Conservation (phyloP, 305 asterid species). For the Rubia occidens region DNA sequence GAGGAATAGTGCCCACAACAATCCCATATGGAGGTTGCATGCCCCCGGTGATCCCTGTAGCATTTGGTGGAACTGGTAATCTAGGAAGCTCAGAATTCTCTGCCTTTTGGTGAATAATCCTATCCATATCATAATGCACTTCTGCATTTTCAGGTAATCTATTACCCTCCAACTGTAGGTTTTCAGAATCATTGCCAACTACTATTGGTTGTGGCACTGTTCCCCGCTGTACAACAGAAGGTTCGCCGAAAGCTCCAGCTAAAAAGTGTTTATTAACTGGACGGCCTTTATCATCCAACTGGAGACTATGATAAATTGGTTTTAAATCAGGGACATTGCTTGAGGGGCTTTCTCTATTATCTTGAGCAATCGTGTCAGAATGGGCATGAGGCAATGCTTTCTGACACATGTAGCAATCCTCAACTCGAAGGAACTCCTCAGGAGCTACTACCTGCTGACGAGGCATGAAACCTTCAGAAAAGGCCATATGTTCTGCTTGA, state of each 20-base stretch:
- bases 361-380: slow-evolving; percentile 71
- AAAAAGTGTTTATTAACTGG: slow-evolving; percentile 35
- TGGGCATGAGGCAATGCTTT: slow-evolving; percentile 94
- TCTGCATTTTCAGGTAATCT: slow-evolving; percentile 30
- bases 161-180: slow-evolving; percentile 27
- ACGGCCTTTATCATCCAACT: slow-evolving; percentile 51
- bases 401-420: slow-evolving; percentile 80
- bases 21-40: slow-evolving; percentile 45
- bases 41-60: slow-evolving; percentile 36
- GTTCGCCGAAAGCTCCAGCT: slow-evolving; percentile 35
- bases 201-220: slow-evolving; percentile 26
- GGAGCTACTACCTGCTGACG: slow-evolving; percentile 37
- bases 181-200: slow-evolving; percentile 28
- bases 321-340: slow-evolving; percentile 38
- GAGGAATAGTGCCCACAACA: slow-evolving; percentile 36
- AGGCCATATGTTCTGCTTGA: slow-evolving; percentile 42
- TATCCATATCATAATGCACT: slow-evolving; percentile 17
- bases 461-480: slow-evolving; percentile 40
- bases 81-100: slow-evolving; percentile 35
- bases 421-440: slow-evolving; percentile 33
- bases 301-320: slow-evolving; percentile 45
- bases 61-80: slow-evolving; percentile 36
- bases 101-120: slow-evolving; percentile 11
- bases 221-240: slow-evolving; percentile 31
- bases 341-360: slow-evolving; percentile 41